A percentile compares a stretch with the other conserved stretches of the same genome.
Conservation (phyloP, 2,329 filamentous ascomycete species). For the Exophiala phaeomuriformis region DNA sequence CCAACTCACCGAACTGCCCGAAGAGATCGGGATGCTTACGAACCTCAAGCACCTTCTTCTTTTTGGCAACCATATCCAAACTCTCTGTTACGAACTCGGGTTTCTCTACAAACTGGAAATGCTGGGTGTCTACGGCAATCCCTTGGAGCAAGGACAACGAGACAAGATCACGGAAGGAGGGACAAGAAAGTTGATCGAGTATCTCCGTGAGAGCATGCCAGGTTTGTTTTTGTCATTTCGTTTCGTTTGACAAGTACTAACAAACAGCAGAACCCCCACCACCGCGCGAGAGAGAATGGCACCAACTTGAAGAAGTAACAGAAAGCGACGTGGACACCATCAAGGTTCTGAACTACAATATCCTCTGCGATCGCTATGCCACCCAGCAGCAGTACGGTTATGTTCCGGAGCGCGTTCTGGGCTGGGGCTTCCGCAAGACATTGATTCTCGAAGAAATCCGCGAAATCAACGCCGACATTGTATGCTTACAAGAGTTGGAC, state of each 20-base stretch:
- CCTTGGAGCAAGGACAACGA: slow-evolving; percentile 67
- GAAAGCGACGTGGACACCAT: slow-evolving; percentile 59
- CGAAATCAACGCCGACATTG: slow-evolving; percentile 73
- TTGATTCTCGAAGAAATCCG: slow-evolving; percentile 77
- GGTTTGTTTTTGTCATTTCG: slow-evolving; percentile 50
- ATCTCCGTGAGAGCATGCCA: slow-evolving; percentile 74
- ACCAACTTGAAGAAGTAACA: slow-evolving; percentile 59
- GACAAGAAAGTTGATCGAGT: slow-evolving; percentile 74
- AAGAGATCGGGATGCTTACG: slow-evolving; percentile 94
- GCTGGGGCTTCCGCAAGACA: slow-evolving; percentile 79
- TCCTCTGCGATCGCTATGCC: slow-evolving; percentile 87
- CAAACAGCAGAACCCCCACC: slow-evolving; percentile 60
- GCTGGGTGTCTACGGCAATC: slow-evolving; percentile 88
- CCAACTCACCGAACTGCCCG: slow-evolving; percentile 69
- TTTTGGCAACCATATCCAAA: slow-evolving; percentile 77
- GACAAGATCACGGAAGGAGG: slow-evolving; percentile 79
- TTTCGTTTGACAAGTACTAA: slow-evolving; percentile 22
- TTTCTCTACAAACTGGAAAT: slow-evolving; percentile 82
- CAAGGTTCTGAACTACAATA: slow-evolving; percentile 89
- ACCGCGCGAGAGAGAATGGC: slow-evolving; percentile 66
- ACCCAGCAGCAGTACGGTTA: slow-evolving; percentile 83
- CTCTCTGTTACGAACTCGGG: slow-evolving; percentile 77
- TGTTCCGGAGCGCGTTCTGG: slow-evolving; percentile 70
- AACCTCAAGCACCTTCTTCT: slow-evolving; percentile 77
- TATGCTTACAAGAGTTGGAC: slow-evolving; percentile 91